Conservation (phyloP, 768 basidiomycete genomes). For the Hypholoma fasciculare region DNA sequence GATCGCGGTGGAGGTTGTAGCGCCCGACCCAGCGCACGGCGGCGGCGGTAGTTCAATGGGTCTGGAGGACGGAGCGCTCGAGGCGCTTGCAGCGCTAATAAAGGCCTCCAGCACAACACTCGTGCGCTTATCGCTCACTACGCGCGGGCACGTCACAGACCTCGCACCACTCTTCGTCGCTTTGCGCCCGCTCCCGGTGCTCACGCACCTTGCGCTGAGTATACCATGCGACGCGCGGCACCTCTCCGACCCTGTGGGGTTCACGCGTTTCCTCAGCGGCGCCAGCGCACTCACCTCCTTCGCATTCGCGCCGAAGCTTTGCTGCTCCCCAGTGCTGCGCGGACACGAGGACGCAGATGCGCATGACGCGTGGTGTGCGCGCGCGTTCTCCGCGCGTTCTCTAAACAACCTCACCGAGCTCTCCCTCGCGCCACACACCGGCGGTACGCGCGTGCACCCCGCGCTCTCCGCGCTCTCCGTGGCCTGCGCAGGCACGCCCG, state of each 20-base stretch:
- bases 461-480: too few species aligned
- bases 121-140: neutral
- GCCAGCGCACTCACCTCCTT: neutral
- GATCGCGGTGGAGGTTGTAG: too few species aligned
- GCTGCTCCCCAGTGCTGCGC: too few species aligned
- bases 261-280: neutral
- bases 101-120: neutral
- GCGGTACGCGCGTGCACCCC: too few species aligned
- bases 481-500: too few species aligned
- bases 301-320: too few species aligned
- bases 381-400: too few species aligned
- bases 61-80: constrained; percentile 1
- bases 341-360: too few species aligned
- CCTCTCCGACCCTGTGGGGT: neutral
- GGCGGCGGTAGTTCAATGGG: constrained; percentile 13
- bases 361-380: too few species aligned
- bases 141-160: neutral
- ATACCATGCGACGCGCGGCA: neutral
- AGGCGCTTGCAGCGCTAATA: neutral
- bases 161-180: neutral
- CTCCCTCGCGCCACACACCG: too few species aligned
- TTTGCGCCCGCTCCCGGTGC: neutral
- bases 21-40: neutral
- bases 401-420: too few species aligned
- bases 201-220: neutral